These are phyloP conservation scores for Sordariomycetes sp. DNA, from an alignment of 2,329 filamentous ascomycete genomes.

Conservation along the genomic window DNA sequence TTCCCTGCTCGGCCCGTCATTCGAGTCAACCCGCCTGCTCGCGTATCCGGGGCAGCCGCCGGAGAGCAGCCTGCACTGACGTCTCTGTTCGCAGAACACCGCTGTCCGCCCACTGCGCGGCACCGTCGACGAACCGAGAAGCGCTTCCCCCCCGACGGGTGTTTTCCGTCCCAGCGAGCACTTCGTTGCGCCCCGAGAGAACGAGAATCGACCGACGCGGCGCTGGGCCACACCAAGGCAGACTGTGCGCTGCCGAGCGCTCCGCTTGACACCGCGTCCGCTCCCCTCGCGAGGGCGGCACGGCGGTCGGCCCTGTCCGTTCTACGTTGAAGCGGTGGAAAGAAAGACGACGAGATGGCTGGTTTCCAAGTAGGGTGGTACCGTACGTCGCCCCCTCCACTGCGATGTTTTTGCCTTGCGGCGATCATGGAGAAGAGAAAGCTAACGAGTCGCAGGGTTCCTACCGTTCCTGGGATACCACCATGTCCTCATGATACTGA, in stretches of 20 bases:
- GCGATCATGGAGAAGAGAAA: constrained; percentile 10
- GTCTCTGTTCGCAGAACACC: not conserved
- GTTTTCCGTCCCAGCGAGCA: too few species aligned
- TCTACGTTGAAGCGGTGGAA: not conserved
- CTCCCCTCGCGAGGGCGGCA: not conserved
- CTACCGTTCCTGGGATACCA: constrained; percentile 63
- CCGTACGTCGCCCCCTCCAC: constrained; percentile 17
- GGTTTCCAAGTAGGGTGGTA: constrained; percentile 38
- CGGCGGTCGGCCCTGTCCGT: not conserved
- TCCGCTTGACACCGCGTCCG: too few species aligned
- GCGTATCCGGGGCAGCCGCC: not conserved
- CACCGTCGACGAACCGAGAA: not conserved
- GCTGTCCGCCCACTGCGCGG: not conserved
- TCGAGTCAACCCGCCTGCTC: too few species aligned
- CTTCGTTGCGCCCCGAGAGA: too few species aligned
- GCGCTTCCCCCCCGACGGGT: not conserved
- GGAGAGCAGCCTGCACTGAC: not conserved
- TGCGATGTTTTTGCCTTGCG: not conserved
- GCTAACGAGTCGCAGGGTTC: constrained; percentile 30
- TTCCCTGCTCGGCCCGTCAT: not conserved
- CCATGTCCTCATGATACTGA: constrained; percentile 95
- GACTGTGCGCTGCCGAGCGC: too few species aligned
- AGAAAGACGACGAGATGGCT: constrained; percentile 12
- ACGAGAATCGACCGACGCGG: too few species aligned
- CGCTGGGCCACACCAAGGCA: too few species aligned